These are phyloP conservation scores for Mucor velutinosus DNA, from an alignment of 371 early-diverging fungal genomes.

Conservation along the genomic window DNA sequence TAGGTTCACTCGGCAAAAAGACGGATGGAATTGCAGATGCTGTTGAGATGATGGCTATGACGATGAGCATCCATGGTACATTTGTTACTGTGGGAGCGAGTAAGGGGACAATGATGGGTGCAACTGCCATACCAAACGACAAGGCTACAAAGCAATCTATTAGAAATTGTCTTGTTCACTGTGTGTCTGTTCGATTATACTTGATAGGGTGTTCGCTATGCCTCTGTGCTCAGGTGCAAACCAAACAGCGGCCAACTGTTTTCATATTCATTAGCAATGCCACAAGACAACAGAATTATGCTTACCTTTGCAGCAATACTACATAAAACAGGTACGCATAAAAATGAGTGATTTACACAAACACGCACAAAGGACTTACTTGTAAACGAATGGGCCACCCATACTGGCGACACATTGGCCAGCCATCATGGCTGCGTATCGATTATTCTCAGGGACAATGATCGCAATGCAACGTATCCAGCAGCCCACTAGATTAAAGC, in stretches of 20 bases:
- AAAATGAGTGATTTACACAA: neutral
- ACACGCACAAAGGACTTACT: constrained; percentile 8
- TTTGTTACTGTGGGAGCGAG: constrained; percentile 10
- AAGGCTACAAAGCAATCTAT: constrained; percentile 4
- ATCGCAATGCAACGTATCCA: constrained; percentile 28
- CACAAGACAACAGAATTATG: neutral
- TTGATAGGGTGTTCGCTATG: constrained; percentile 20
- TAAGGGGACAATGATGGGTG: constrained; percentile 16
- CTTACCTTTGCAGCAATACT: constrained; percentile 27
- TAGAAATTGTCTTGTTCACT: neutral
- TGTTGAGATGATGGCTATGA: constrained; percentile 30
- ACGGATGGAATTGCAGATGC: constrained; percentile 28
- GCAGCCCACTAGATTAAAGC: constrained; percentile 18
- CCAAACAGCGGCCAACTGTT: constrained; percentile 25
- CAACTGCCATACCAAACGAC: constrained; percentile 19
- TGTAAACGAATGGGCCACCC: constrained; percentile 27
- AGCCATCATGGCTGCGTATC: constrained; percentile 18
- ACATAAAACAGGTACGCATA: neutral
- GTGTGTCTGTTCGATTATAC: constrained; percentile 6
- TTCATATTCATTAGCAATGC: neutral
- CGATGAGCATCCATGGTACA: constrained; percentile 21
- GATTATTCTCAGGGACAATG: constrained; percentile 13
- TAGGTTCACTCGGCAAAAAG: constrained; percentile 34
- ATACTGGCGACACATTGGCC: constrained; percentile 23
- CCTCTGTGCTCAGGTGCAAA: constrained; percentile 30